Percentiles rank a stretch among this genome's conserved stretches.
phyloP scores from a whole-genome alignment of 2,329 filamentous ascomycete genomes.

The Monilinia vaccinii-corymbosi region DNA sequence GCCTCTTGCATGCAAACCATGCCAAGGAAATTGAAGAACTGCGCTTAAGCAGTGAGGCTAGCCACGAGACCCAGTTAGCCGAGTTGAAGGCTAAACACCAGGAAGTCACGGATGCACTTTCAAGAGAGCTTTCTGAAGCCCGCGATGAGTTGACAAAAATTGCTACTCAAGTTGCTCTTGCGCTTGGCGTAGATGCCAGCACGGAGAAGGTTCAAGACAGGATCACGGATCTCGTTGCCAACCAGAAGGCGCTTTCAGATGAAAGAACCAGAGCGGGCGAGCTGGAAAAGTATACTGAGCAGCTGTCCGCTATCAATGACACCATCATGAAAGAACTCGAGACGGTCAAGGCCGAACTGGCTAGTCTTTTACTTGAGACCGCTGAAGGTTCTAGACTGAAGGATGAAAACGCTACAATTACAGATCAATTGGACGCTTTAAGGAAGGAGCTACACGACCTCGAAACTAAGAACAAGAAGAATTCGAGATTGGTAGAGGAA shows the following conservation, averaged over 20 bases:
- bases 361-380: slow-evolving; percentile 40
- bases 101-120: slow-evolving; percentile 46
- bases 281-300: slow-evolving; percentile 45
- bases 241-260: slow-evolving; percentile 49
- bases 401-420: slow-evolving; percentile 39
- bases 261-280: slow-evolving; percentile 51
- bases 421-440: slow-evolving; percentile 50
- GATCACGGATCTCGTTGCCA: slow-evolving; percentile 46
- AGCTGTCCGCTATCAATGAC: slow-evolving; percentile 50
- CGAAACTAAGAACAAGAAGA: slow-evolving; percentile 72
- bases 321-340: slow-evolving; percentile 54
- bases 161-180: slow-evolving; percentile 52
- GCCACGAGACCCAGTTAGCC: slow-evolving; percentile 48
- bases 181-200: slow-evolving; percentile 53
- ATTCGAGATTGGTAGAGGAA: slow-evolving; percentile 84
- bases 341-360: slow-evolving; percentile 45
- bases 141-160: slow-evolving; percentile 57
- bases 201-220: slow-evolving; percentile 58
- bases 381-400: slow-evolving; percentile 38
- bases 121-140: slow-evolving; percentile 55
- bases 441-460: slow-evolving; percentile 57
- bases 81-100: slow-evolving; percentile 52
- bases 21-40: slow-evolving; percentile 41
- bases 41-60: slow-evolving; percentile 40
- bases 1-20: slow-evolving; percentile 41